Evolutionary conservation across 257 asterid genomes (phyloP), one percentile per base, ranked within the genome.

Genomic region (Asclepias syriaca): DNA sequence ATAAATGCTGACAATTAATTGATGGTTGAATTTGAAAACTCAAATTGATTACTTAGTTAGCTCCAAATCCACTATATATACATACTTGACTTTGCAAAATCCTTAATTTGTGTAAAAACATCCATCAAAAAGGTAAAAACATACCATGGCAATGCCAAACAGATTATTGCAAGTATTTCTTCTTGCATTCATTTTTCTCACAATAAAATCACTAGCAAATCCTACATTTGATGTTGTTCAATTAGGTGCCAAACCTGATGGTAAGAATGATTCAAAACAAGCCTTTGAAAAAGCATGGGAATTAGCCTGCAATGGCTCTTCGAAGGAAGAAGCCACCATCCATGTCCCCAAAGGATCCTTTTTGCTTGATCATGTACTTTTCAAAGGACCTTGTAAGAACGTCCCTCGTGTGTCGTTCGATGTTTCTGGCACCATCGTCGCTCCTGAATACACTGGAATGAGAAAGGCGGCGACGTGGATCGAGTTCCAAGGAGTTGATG

Each of bases 241-340:
- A 0, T 72, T 83, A 0, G 96, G 96, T 19, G 96, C 89, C 12
- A 85, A 78, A 37, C 77, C 88, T 1, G 81, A 85, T 60, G 89
- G 85, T 12, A 57, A 61, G 46, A 72, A 75, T 0, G 93, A 89
- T 72, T 87, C 93, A 34, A 72, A 87, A 1, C 50, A 24, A 16
- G 74, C 90, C 1, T 73, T 89, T 16, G 6, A 34, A 40, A 80
- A 27, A 19, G 94, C 91, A 58, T 89, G 96, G 96, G 66, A 75
- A 45, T 74, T 75, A 5, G 91, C 90, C 32, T 90, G 96, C 39
- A 34, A 34, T 75, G 84, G 74, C 45, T 82, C 88, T 6, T 5
- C 65, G 15, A 34, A 60, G 0, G 85, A 91, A 1, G 48, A 43
- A 43, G 73, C 85, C 74, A 79, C 80, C 15, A 80, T 90, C 34